These are phyloP conservation scores for Cyclotella cryptica DNA, from an alignment of 108 stramenopile species.

Conservation along the genomic window DNA sequence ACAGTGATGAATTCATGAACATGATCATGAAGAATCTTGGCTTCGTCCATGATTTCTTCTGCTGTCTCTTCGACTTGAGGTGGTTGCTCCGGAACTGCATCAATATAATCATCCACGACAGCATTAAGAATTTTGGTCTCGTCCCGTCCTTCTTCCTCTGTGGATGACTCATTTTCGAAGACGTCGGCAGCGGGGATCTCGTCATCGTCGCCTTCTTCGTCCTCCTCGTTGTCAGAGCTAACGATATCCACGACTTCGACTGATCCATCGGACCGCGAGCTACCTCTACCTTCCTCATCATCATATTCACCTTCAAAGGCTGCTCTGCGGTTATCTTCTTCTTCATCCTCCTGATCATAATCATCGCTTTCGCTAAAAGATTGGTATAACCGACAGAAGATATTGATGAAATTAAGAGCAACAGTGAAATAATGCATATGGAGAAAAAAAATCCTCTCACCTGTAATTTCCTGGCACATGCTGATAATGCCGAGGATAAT, in stretches of 20 bases:
- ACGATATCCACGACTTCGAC: slow-evolving; percentile 29
- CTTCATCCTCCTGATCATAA: slow-evolving; percentile 45
- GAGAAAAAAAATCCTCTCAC: no score
- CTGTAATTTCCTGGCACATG: slow-evolving; percentile 43
- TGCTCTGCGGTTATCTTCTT: slow-evolving; percentile 36
- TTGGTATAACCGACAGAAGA: no score
- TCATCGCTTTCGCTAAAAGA: slow-evolving; percentile 37
- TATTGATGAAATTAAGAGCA: not conserved
- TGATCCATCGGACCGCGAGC: slow-evolving; percentile 14
- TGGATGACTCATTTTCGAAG: slow-evolving; percentile 7
- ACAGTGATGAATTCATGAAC: slow-evolving; percentile 18
- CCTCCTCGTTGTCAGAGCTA: slow-evolving; percentile 21
- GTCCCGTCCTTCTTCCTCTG: slow-evolving; percentile 8
- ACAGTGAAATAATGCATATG: no score
- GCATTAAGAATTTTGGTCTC: slow-evolving; percentile 31
- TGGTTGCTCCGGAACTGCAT: not conserved
- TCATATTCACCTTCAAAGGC: slow-evolving; percentile 47
- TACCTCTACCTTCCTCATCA: slow-evolving; percentile 25
- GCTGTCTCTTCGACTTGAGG: not conserved
- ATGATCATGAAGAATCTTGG: slow-evolving; percentile 14
- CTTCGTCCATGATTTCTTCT: not conserved
- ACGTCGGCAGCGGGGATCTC: not conserved
- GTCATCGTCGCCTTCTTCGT: slow-evolving; percentile 12
- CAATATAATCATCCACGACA: slow-evolving; percentile 42
- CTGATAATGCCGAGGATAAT: slow-evolving; percentile 26